Evolutionary conservation across 2,329 filamentous ascomycete genomes (phyloP).

Genomic region (Chaetoscypha palmicola): DNA sequence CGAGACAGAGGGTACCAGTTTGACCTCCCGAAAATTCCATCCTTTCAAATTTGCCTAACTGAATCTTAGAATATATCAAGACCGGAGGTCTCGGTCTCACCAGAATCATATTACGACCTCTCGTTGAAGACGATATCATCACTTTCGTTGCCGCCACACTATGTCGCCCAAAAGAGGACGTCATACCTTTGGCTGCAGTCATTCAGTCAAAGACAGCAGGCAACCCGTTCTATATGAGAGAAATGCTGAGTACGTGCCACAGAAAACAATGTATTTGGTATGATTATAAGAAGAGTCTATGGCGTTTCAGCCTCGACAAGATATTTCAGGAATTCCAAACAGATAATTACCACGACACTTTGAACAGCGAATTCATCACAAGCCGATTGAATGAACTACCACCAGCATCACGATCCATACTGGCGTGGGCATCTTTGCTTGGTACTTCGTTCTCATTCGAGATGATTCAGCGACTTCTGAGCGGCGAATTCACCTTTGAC

Average conservation of each 20-base stretch:
- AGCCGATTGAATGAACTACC: slow-evolving; percentile 72
- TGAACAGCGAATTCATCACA: slow-evolving; percentile 77
- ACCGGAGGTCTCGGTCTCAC: slow-evolving; percentile 53
- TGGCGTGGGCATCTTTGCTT: slow-evolving; percentile 80
- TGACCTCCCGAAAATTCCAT: slow-evolving; percentile 17
- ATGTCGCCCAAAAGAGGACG: slow-evolving; percentile 63
- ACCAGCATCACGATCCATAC: slow-evolving; percentile 63
- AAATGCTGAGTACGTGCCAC: slow-evolving; percentile 84
- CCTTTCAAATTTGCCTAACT: slow-evolving; percentile 4
- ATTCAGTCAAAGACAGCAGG: slow-evolving; percentile 70
- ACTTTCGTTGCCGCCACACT: slow-evolving; percentile 79
- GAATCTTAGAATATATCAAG: slow-evolving; percentile 25
- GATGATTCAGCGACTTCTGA: slow-evolving; percentile 69
- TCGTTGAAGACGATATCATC: slow-evolving; percentile 72
- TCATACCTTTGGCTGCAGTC: slow-evolving; percentile 72
- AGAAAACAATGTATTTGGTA: slow-evolving; percentile 86
- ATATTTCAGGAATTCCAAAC: slow-evolving; percentile 80
- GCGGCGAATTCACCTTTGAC: slow-evolving; percentile 57
- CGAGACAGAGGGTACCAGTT: slow-evolving; percentile 44
- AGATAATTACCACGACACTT: slow-evolving; percentile 68
- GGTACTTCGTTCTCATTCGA: slow-evolving; percentile 80
- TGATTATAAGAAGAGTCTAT: slow-evolving; percentile 73
- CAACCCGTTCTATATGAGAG: slow-evolving; percentile 84
- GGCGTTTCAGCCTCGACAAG: slow-evolving; percentile 79
- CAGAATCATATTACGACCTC: slow-evolving; percentile 62